Base-by-base conservation (phyloP, 2,329 filamentous ascomycete genomes). In the Apiospora kogelbergensis region DNA sequence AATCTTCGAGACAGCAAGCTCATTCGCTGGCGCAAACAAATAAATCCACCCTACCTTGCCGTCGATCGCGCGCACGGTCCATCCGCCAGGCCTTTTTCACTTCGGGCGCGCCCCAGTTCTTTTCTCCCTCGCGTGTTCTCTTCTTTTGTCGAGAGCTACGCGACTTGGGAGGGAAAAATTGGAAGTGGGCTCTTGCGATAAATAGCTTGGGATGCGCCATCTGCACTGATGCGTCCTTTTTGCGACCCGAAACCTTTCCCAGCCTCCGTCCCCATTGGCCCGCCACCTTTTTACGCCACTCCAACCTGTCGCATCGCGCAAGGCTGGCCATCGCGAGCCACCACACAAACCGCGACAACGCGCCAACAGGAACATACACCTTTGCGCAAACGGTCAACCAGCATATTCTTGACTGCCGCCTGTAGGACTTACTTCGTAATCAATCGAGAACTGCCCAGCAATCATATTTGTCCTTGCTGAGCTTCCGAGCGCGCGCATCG, bases 141-240 rank as follows among this genome's bases (percentile, higher is more conserved):
- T 44, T 65, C 63, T 46, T 22, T 53, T 24, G 41, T 22, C 42
- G 48, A 41, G 40, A 45, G 42, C 37, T 41, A 65, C 63, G 63
- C 63, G 63, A 65, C 63, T 65, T 44, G 37, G 37, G 37, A 44
- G 40, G n/a, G 24, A 65, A 65, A 65, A 65, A 65, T 41, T 65
- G 63, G 30, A 88, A 81, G 79, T 82, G 76, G 81, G 80, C 76
- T 44, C 17, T 57, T 37, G 48, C 48, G 48, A 71, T 71, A 71
- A 70, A 71, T 71, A 71, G 65, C 65, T 60, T 44, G 63, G 63
- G 48, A 68, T 73, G 71, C 69, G 68, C 63, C 68, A 65, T 66
- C 63, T 64, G 60, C 65, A 64, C 67, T 67, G 64, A 66, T 68
- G 66, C 60, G 37, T 68, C 63, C 67, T 70, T 67, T 53, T 68